Conservation (phyloP, 257 asterid species). For the Apocynum venetum region DNA sequence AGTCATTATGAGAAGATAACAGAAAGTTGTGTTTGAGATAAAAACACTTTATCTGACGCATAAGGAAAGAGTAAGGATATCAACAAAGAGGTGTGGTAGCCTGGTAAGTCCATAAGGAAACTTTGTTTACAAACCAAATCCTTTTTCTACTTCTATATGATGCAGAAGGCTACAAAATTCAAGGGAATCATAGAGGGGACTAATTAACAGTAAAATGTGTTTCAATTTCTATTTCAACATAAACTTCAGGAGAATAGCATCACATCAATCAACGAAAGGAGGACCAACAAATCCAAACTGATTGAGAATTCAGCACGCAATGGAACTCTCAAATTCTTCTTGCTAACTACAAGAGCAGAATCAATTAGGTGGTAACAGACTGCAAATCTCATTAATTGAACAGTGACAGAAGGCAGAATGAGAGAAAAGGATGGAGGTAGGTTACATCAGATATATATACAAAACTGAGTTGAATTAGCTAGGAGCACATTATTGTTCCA, state of each 20-base stretch:
- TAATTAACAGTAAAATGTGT: not conserved
- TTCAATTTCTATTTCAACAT: not conserved
- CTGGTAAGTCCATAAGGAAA: not conserved
- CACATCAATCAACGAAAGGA: not conserved
- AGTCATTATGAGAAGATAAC: constrained; percentile 1
- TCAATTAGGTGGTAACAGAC: not conserved
- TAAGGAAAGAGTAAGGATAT: not conserved
- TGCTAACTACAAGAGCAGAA: not conserved
- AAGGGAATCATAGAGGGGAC: not conserved
- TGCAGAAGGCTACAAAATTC: not conserved
- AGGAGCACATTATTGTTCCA: not conserved
- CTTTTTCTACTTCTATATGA: not conserved
- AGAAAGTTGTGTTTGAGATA: not conserved
- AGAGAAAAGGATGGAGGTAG: not conserved
- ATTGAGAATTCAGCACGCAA: not conserved
- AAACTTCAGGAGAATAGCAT: not conserved
- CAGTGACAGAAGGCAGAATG: not conserved
- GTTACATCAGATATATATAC: not conserved
- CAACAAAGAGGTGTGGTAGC: not conserved
- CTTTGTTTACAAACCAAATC: not conserved
- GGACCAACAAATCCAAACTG: not conserved
- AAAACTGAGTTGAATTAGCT: not conserved
- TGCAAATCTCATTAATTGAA: not conserved
- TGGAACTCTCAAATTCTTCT: not conserved
- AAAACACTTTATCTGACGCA: not conserved